Percentiles rank a stretch among this genome's conserved stretches.
Evolutionary conservation across 1,139 yeast genomes (phyloP).

Genomic region (Pichia sp.): DNA sequence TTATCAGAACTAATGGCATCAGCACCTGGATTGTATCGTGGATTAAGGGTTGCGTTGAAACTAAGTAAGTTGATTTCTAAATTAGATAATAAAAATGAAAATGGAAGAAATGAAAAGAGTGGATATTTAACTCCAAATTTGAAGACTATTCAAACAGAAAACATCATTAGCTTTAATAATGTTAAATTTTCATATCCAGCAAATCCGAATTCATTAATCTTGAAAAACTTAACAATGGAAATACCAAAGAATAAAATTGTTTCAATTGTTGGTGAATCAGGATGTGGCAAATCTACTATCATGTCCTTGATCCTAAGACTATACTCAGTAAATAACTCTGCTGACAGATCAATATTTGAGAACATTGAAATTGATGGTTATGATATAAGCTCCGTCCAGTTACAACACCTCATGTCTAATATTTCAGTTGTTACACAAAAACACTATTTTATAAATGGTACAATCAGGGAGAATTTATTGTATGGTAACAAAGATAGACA

Average conservation of each 20-base stretch:
- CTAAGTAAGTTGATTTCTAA: constrained; percentile 32
- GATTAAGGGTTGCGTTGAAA: constrained; percentile 59
- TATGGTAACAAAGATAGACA: constrained; percentile 45
- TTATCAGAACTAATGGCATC: constrained; percentile 54
- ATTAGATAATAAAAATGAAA: constrained; percentile 23
- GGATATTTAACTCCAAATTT: constrained; percentile 25
- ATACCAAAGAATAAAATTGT: constrained; percentile 44
- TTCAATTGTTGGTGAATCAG: constrained; percentile 70
- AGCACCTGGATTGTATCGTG: constrained; percentile 72
- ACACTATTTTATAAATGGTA: constrained; percentile 58
- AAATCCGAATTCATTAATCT: constrained; percentile 22
- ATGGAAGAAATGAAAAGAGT: constrained; percentile 7
- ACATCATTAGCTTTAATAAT: constrained; percentile 36
- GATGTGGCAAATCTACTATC: constrained; percentile 75
- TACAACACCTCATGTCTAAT: constrained; percentile 43
- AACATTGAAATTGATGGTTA: constrained; percentile 33
- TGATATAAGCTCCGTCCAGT: constrained; percentile 42
- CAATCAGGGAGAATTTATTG: constrained; percentile 57
- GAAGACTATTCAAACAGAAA: constrained; percentile 7
- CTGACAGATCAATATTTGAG: not conserved
- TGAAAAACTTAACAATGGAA: constrained; percentile 36
- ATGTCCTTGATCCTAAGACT: constrained; percentile 48
- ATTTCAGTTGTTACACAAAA: constrained; percentile 65
- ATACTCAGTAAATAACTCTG: constrained; percentile 24
- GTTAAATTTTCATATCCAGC: constrained; percentile 45